phyloP scores from a whole-genome alignment of 208 protist genomes.

The Trypanosoma brucei region DNA sequence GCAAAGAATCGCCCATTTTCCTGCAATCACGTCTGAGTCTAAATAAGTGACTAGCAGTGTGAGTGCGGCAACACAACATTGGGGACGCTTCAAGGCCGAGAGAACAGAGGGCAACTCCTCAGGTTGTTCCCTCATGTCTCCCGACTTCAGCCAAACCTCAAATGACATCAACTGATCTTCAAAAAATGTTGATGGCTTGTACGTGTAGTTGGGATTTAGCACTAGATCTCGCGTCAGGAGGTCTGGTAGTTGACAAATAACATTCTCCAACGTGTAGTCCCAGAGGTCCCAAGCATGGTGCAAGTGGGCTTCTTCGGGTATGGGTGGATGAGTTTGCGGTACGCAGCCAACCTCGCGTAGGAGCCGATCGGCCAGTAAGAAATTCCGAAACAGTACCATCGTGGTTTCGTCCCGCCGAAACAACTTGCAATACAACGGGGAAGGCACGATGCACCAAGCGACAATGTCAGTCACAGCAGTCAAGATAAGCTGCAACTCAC shows the following conservation, averaged over 20 bases:
- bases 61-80: conserved; percentile 94
- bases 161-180: conserved; percentile 98
- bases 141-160: conserved; percentile 97
- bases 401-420: conserved; percentile 95
- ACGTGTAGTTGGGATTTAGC: conserved; percentile 37
- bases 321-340: conserved; percentile 90
- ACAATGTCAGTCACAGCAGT: conserved; percentile 98
- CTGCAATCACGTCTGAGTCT: conserved; percentile 94
- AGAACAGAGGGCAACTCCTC: conserved; percentile 97
- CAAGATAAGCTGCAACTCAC: conserved; percentile 99
- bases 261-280: conserved; percentile 92
- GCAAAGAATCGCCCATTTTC: conserved; percentile 92
- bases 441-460: conserved; percentile 94
- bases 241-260: conserved; percentile 88
- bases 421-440: conserved; percentile 91
- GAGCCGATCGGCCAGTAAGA: conserved; percentile 96
- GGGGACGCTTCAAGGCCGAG: conserved; percentile 91
- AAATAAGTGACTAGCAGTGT: conserved; percentile 95
- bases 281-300: conserved; percentile 96
- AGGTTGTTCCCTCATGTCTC: conserved; percentile 80
- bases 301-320: conserved; percentile 91
- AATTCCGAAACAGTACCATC: conserved; percentile 96
- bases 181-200: conserved; percentile 94
- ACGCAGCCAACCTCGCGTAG: conserved; percentile 93
- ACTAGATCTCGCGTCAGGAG: conserved; percentile 42